Evolutionary conservation across 441 rosid species (phyloP).

Genomic region (Syzygium syzygioides): DNA sequence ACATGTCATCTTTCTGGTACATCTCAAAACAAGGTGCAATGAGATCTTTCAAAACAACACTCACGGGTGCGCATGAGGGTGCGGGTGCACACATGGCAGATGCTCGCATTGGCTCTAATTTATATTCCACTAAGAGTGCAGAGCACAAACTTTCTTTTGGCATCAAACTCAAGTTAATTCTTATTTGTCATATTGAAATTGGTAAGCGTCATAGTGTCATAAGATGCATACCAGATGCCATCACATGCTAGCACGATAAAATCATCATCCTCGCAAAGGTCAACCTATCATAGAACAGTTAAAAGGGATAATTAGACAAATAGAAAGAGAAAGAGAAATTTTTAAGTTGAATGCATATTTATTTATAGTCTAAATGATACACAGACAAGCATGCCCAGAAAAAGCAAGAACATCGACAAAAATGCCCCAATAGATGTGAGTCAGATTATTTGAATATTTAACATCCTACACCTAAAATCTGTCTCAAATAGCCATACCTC

Average conservation of each 20-base stretch:
- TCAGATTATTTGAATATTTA: neutral
- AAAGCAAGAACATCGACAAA: neutral
- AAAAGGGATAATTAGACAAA: neutral
- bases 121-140: neutral
- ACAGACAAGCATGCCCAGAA: neutral
- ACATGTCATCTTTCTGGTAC: neutral
- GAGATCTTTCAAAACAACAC: neutral
- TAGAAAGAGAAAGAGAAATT: neutral
- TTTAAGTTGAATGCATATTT: neutral
- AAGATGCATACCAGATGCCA: conserved; percentile 53
- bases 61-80: neutral
- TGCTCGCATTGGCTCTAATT: neutral
- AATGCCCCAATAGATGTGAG: neutral
- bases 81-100: neutral
- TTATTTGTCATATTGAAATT: neutral
- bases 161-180: neutral
- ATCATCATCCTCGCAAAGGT: conserved; percentile 90
- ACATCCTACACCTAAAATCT: neutral
- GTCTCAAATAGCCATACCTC: neutral
- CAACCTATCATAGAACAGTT: conserved; percentile 46
- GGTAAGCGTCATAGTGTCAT: neutral
- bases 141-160: neutral
- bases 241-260: conserved; percentile 93
- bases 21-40: neutral
- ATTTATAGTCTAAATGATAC: neutral